These are phyloP conservation scores for Neoboletus magnificus DNA, from an alignment of 768 basidiomycete species.

Conservation along the genomic window DNA sequence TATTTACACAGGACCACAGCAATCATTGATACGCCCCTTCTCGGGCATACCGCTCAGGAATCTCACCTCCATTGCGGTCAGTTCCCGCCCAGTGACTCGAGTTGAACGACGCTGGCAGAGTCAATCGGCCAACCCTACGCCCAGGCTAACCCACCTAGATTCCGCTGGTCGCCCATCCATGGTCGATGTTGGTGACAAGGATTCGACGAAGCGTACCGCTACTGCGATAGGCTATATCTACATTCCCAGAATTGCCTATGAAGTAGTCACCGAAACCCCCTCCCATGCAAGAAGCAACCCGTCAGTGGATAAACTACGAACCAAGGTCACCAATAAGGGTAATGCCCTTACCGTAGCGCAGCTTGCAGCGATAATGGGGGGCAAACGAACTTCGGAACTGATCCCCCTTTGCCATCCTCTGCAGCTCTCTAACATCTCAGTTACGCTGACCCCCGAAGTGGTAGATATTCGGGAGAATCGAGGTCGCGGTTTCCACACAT, in stretches of 20 bases:
- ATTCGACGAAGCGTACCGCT: conserved; percentile 60
- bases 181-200: conserved; percentile 77
- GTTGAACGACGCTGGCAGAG: conserved; percentile 25
- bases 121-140: conserved; percentile 2
- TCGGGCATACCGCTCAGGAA: neutral
- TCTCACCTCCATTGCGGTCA: neutral
- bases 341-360: conserved; percentile 74
- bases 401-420: conserved; percentile 90
- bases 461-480: conserved; percentile 1
- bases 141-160: conserved; percentile 70
- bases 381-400: conserved; percentile 77
- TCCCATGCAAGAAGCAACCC: conserved; percentile 1
- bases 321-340: conserved; percentile 61
- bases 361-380: conserved; percentile 83
- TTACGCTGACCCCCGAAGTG: conserved; percentile 52
- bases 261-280: conserved; percentile 46
- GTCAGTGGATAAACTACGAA: conserved; percentile 35
- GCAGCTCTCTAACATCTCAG: conserved; percentile 64
- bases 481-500: neutral
- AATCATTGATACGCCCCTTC: conserved; percentile 1
- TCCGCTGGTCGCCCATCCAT: conserved; percentile 67
- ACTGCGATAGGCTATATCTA: conserved; percentile 72
- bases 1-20: conserved; percentile 22
- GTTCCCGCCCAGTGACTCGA: neutral
- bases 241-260: conserved; percentile 62